Conservation (phyloP, 2,329 filamentous ascomycete species). For the Trichoderma sp. region DNA sequence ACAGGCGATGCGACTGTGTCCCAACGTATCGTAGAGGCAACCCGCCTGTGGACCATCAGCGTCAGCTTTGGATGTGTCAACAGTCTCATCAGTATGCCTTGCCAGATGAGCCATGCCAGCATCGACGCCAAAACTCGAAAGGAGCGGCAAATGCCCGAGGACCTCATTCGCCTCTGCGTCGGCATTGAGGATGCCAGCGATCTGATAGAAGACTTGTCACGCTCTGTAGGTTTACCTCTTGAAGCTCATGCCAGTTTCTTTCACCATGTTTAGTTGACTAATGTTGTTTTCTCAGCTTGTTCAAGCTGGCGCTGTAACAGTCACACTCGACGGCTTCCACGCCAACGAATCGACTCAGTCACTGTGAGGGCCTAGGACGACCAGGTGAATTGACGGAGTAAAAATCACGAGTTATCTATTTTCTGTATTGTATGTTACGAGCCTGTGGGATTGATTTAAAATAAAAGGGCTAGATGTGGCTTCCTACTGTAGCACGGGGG, state of each 20-base stretch:
- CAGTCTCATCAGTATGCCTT: constrained; percentile 98
- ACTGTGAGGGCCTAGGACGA: constrained; percentile 18
- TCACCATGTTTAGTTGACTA: background rate
- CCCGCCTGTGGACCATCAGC: constrained; percentile 88
- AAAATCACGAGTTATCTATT: background rate
- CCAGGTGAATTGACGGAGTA: background rate
- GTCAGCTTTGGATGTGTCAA: constrained; percentile 99
- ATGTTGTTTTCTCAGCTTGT: constrained; percentile 62
- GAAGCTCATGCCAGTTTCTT: background rate
- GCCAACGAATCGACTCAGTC: constrained; percentile 46
- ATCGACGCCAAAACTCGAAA: constrained; percentile 92
- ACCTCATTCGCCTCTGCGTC: constrained; percentile 92
- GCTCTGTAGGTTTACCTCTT: constrained; percentile 67
- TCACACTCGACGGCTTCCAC: constrained; percentile 78
- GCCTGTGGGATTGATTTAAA: background rate
- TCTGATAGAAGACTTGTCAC: constrained; percentile 85
- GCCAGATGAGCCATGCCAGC: constrained; percentile 98
- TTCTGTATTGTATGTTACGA: background rate
- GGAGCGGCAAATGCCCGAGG: constrained; percentile 90
- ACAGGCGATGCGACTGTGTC: constrained; percentile 81
- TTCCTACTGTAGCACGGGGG: background rate
- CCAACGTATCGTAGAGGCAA: constrained; percentile 90
- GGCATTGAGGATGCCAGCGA: constrained; percentile 93
- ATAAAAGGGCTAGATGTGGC: background rate
- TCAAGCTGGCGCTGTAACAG: constrained; percentile 86